A percentile compares a stretch with the other conserved stretches of the same genome.
Conservation (phyloP, 179 eudicot genomes). For the Sideroxylon spinosum region DNA sequence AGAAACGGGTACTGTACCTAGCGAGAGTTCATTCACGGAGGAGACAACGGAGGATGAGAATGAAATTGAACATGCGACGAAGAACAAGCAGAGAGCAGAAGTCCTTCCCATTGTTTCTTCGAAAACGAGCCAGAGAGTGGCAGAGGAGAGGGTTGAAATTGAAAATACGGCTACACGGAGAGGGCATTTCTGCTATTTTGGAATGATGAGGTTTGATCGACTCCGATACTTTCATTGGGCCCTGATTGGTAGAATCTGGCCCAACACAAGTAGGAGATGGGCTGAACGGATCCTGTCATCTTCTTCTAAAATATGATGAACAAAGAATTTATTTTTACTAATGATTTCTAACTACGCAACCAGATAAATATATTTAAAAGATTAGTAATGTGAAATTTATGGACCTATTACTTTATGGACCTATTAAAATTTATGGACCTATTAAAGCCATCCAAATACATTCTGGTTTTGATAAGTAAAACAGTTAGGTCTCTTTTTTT, state of each 20-base stretch:
- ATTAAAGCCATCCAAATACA: too few species aligned
- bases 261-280: background rate
- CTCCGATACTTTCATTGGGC: background rate
- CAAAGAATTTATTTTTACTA: too few species aligned
- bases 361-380: too few species aligned
- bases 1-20: constrained; percentile 16
- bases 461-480: too few species aligned
- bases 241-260: background rate
- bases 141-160: background rate
- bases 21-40: constrained; percentile 17
- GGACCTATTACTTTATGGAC: too few species aligned
- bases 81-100: constrained; percentile 14
- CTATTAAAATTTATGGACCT: too few species aligned
- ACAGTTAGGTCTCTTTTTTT: too few species aligned
- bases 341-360: too few species aligned
- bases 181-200: constrained; percentile 11
- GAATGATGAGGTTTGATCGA: background rate
- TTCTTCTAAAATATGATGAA: background rate
- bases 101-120: background rate
- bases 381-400: too few species aligned
- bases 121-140: background rate
- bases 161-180: background rate
- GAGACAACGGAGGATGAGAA: constrained; percentile 7
- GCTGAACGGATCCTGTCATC: background rate
- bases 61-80: constrained; percentile 5